Percentiles rank a stretch among this genome's conserved stretches.
Conservation (phyloP, 176 grass and related monocot species). For the Aegilops umbellulata region DNA sequence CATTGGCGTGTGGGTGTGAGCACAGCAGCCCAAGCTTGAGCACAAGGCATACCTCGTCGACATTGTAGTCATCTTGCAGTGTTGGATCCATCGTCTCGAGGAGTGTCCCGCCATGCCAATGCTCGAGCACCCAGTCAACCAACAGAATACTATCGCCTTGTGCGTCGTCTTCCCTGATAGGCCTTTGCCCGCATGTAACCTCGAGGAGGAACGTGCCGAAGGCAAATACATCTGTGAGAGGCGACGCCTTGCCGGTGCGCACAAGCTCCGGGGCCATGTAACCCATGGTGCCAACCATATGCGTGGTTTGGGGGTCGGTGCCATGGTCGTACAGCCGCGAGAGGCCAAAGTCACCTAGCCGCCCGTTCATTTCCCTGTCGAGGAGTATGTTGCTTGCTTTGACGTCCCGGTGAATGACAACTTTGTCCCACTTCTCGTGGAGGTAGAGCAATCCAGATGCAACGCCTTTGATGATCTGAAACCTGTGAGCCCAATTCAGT, state of each 20-base stretch:
- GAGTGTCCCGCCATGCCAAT: not conserved
- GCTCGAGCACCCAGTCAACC: not conserved
- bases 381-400: conserved; percentile 6
- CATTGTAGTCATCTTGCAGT: not conserved
- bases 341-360: not conserved
- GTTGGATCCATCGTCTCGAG: not conserved
- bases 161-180: not conserved
- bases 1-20: not conserved
- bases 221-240: not conserved
- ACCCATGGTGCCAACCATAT: conserved; percentile 9
- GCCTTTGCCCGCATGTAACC: conserved; percentile 8
- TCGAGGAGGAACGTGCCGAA: not conserved
- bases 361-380: not conserved
- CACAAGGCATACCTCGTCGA: not conserved
- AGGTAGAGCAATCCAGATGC: not conserved
- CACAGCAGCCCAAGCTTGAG: conserved; percentile 2
- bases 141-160: not conserved
- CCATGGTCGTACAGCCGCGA: conserved; percentile 5
- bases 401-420: not conserved
- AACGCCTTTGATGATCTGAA: conserved; percentile 3
- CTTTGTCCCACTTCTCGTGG: not conserved
- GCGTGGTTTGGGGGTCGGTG: not conserved
- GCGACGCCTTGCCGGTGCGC: not conserved
- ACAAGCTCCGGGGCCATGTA: conserved; percentile 5
- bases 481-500: not conserved